These are phyloP conservation scores for Haplographium delicatum DNA, from an alignment of 495 filamentous ascomycete genomes.

Conservation along the genomic window DNA sequence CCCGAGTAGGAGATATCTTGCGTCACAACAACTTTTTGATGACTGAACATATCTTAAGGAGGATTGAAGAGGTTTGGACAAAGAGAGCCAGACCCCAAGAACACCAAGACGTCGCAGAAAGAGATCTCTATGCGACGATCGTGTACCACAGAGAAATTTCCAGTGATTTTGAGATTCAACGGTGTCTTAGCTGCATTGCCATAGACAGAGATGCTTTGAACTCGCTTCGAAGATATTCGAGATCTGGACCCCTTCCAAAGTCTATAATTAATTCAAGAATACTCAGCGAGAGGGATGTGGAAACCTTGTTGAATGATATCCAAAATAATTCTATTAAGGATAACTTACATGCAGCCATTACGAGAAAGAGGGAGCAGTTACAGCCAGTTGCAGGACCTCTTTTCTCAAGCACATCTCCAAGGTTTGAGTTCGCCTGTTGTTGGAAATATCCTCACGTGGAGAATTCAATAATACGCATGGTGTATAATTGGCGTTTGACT, in stretches of 20 bases:
- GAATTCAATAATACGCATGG: not conserved
- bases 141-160: not conserved
- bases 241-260: no score
- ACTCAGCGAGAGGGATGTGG: not conserved
- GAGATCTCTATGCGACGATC: not conserved
- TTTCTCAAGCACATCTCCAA: not conserved
- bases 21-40: not conserved
- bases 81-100: not conserved
- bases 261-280: not conserved
- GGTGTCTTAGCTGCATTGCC: not conserved
- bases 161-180: not conserved
- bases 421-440: slow-evolving; percentile 1
- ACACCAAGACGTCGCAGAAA: not conserved
- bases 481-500: not conserved
- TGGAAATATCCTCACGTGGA: not conserved
- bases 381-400: not conserved
- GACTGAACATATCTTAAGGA: not conserved
- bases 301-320: not conserved
- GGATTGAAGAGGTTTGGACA: not conserved
- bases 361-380: not conserved
- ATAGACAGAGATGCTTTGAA: not conserved
- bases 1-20: not conserved
- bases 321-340: not conserved
- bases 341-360: not conserved
- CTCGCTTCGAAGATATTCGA: not conserved